Evolutionary conservation across 2,329 filamentous ascomycete species (phyloP), one percentile per base, ranked within the genome.

Genomic region (Cercospora beticola): DNA sequence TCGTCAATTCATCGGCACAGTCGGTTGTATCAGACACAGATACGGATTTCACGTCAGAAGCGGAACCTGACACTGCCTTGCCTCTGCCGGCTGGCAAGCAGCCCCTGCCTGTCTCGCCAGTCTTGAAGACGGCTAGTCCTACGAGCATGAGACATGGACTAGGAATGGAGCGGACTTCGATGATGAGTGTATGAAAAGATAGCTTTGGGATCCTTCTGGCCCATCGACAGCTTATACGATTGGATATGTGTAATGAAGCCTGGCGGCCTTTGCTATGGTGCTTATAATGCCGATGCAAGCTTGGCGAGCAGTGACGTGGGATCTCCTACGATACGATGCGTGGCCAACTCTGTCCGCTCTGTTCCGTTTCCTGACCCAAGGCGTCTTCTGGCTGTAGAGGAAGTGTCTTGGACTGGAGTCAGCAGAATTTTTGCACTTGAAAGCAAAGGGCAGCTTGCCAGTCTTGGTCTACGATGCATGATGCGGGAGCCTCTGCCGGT

Each of bases 21-120:
- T 72, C 70, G 14, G 68, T 70, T 16, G 60, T 68, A 5, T 72
- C 68, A 16, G 71, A 72, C 33, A 70, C 70, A 10, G 71, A 72
- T 12, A 64, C 68, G 5, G 68, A 71, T 6, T 52, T 60, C n/a
- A 54, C 49, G 4, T 49, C 65, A 33, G 65, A 62, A 30, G 36
- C 14, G n/a, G 60, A 52, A 10, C 46, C 21, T 10, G 60, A 67
- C 6, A 9, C 16, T 21, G 7, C 43, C 2, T 52, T 43, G 14
- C 49, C 59, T 9, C 21, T 62, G 14, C 49, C 58, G 31, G 52
- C 46, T 7, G 59, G 49, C 21, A 62, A 63, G 21, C 18, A 63
- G 21, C 36, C 21, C 4, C 36, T 67, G 12, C 43, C 65, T 23
- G 40, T 64, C 33, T 64, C 60, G 46, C 59, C 65, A 5, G 36